Evolutionary conservation across 2,329 filamentous ascomycete genomes (phyloP), one percentile per base, ranked within the genome.

Genomic region (Penicillium capsulatum): DNA sequence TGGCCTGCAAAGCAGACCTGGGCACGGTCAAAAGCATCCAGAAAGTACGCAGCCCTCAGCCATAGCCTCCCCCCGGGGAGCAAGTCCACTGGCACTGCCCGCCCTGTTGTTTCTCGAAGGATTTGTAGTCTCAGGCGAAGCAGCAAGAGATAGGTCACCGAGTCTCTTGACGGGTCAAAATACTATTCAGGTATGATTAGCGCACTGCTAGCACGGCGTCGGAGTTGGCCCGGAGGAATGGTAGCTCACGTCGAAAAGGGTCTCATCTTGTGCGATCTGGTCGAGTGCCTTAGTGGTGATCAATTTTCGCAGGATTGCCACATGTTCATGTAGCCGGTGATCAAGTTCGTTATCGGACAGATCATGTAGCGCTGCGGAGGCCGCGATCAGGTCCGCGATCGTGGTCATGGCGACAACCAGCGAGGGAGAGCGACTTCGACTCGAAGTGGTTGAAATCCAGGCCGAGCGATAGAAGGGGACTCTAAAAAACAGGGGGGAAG

Each of bases 61-160:
- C 76, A 80, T 40, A 79, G 43, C 5, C 57, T 45, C 5, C 68
- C 67, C 1, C 67, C 66, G 2, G 72, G 74, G 36, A 54, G 53
- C 6, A 75, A 53, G 27, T 65, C 54, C 6, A 68, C 64, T 6
- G 67, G 58, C 4, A 67, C 51, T 20, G 50, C 50, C 40, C 61
- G 47, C 24, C 65, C 49, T 38, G 60, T 46, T 38, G 56, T 59
- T 51, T 66, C 60, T 53, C 66, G 57, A 20, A 55, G 22, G 29
- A 45, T 59, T 27, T 66, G 58, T 40, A 79, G 68, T 45, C 73
- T 70, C 20, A 70, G 66, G 32, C 69, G 60, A 26, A 84, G 67
- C 32, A 76, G 66, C 45, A 70, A 73, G 34, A 80, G 63, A 60
- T 81, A 84, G 7, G 76, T 68, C 45, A 83, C 69, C 13, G 76